Evolutionary conservation across 371 early-diverging fungal species (phyloP), one percentile per base, ranked within the genome.

Genomic region (Parasitella parasitica): DNA sequence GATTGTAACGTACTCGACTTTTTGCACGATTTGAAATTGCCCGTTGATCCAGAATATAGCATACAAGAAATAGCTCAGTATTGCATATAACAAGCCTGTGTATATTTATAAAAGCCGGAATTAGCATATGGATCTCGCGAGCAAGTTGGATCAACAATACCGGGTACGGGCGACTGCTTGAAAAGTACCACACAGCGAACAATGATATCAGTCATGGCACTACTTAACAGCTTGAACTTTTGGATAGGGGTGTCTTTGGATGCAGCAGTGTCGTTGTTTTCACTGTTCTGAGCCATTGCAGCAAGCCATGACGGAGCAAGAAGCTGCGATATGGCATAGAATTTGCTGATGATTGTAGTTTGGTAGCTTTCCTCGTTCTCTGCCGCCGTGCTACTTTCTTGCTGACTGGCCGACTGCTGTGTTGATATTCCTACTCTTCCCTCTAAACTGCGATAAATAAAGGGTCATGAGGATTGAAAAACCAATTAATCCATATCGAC

Each of bases 151-250:
- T n/a, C n/a, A n/a, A n/a, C n/a, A n/a, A 32, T 70, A 77, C 80
- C 80, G 65, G 88, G 89, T 28, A 89, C 72, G 16, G 88, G 89
- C 0, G 87, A 86, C 60, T 84, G 87, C 65, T 89, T 89, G 24
- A 87, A 65, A 7, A 83, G 64, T 9, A 87, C 72, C 1, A 87
- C 88, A 16, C 72, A 69, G 5, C 73, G 64, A 9, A 89, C 80
- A 0, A 80, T 73, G 0, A 81, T 66, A 11, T 81, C 64, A 38
- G 80, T 78, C 11, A 87, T 71, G 26, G 67, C 69, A 20, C 84
- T 72, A 5, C 68, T 64, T 16, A 74, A 51, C 16, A 51, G 48
- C 41, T 71, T 70, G 28, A 72, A 74, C 20, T 43, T 43, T 43
- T 43, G 43, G 22, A 43, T 43, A 20, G 43, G 43, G 18, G 43